A percentile compares a stretch with the other conserved stretches of the same genome.
Evolutionary conservation across 257 asterid genomes (phyloP).

Genomic region (Nicotiana noctiflora): DNA sequence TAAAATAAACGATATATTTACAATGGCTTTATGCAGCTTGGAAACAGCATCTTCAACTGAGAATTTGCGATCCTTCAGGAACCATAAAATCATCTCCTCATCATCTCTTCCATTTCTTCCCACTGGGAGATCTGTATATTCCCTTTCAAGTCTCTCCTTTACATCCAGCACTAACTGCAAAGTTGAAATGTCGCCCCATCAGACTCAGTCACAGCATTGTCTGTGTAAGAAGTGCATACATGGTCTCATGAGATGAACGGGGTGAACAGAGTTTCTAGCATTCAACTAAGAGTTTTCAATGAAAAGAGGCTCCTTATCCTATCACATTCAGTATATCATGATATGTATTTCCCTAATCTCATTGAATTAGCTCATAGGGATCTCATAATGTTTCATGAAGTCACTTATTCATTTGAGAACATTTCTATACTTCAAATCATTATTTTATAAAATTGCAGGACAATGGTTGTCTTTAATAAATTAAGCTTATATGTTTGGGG

Average conservation of each 20-base stretch:
- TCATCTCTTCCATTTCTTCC: conserved; percentile 93
- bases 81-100: conserved; percentile 91
- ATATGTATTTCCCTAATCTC: not conserved
- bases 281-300: not conserved
- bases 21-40: conserved; percentile 84
- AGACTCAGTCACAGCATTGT: not conserved
- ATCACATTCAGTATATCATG: not conserved
- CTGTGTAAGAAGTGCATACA: not conserved
- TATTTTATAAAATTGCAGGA: not conserved
- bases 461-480: not conserved
- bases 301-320: not conserved
- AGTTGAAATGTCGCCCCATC: conserved; percentile 3
- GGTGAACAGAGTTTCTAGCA: not conserved
- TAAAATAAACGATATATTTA: conserved; percentile 14
- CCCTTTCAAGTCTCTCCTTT: conserved; percentile 69
- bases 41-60: conserved; percentile 65
- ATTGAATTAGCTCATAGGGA: not conserved
- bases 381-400: not conserved
- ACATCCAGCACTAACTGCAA: conserved; percentile 72
- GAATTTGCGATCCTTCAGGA: conserved; percentile 74
- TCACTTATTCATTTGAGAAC: not conserved
- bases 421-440: not conserved
- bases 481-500: not conserved
- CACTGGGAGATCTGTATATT: conserved; percentile 55
- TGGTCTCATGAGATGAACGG: not conserved